These are phyloP conservation scores for Durotheca rogersii DNA, from an alignment of 495 filamentous ascomycete genomes.

Conservation along the genomic window DNA sequence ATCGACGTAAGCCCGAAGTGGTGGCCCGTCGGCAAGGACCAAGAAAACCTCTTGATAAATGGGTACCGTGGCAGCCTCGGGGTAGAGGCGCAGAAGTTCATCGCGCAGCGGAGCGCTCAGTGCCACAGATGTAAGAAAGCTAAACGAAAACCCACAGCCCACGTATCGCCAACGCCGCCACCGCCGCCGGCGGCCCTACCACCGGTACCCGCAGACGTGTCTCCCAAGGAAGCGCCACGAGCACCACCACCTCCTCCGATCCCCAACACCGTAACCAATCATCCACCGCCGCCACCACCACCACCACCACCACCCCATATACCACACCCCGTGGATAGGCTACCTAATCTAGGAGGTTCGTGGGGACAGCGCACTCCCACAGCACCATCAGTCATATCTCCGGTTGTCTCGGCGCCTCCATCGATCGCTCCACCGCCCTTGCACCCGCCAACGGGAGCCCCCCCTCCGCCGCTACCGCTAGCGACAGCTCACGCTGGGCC, in stretches of 20 bases:
- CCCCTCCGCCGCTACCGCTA: slow-evolving; percentile 28
- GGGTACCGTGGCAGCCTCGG: slow-evolving; percentile 42
- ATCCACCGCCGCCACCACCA: too few relatives aligned
- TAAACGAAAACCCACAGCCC: slow-evolving; percentile 38
- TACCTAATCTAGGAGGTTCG: slow-evolving; percentile 21
- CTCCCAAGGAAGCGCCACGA: slow-evolving; percentile 38
- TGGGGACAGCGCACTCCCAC: slow-evolving; percentile 26
- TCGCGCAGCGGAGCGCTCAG: slow-evolving; percentile 53
- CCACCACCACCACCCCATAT: too few relatives aligned
- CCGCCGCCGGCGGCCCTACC: too few relatives aligned
- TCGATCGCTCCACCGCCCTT: slow-evolving; percentile 21
- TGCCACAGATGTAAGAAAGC: slow-evolving; percentile 59
- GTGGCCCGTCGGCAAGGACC: slow-evolving; percentile 50
- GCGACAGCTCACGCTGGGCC: slow-evolving; percentile 23
- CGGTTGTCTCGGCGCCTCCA: slow-evolving; percentile 12
- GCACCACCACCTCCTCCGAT: slow-evolving; percentile 26
- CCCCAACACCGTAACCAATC: slow-evolving; percentile 11
- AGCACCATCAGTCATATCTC: slow-evolving; percentile 12
- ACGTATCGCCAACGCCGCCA: slow-evolving; percentile 18
- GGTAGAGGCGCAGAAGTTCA: slow-evolving; percentile 47
- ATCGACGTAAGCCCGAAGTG: slow-evolving; percentile 62
- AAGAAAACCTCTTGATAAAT: slow-evolving; percentile 46
- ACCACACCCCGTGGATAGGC: slow-evolving; percentile 24
- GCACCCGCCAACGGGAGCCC: slow-evolving; percentile 20
- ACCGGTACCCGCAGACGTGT: slow-evolving; percentile 37